These are phyloP conservation scores for Botryosphaeria dothidea DNA, from an alignment of 2,329 filamentous ascomycete species.

Conservation along the genomic window DNA sequence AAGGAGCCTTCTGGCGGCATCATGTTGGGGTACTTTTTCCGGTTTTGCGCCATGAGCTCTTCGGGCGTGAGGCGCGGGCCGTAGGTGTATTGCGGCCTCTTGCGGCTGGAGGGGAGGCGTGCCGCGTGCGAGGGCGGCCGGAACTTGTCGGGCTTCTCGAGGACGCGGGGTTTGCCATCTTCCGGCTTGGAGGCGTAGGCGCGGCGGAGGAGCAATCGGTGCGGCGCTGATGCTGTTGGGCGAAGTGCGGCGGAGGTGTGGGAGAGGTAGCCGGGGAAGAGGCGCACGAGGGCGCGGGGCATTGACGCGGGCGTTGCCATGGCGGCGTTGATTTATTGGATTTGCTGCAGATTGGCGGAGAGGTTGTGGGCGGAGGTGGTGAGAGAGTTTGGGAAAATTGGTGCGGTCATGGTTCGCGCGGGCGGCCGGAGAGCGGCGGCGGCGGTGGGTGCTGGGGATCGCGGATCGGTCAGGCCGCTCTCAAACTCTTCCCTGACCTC, in stretches of 20 bases:
- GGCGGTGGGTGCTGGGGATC: background rate
- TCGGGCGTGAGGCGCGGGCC: slow-evolving; percentile 69
- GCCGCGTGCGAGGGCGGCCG: slow-evolving; percentile 87
- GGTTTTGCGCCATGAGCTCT: slow-evolving; percentile 66
- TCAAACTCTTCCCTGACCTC: background rate
- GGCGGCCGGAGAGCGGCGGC: background rate
- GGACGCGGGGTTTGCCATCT: slow-evolving; percentile 56
- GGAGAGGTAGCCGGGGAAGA: slow-evolving; percentile 22
- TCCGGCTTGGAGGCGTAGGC: slow-evolving; percentile 22
- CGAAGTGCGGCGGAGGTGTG: slow-evolving; percentile 22
- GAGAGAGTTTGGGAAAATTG: slow-evolving; percentile 11
- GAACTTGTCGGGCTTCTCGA: slow-evolving; percentile 87
- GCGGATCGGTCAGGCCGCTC: background rate
- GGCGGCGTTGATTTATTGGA: slow-evolving; percentile 1
- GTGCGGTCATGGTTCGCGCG: background rate
- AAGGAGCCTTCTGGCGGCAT: slow-evolving; percentile 83
- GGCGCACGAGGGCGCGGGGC: slow-evolving; percentile 33
- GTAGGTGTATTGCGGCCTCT: slow-evolving; percentile 65
- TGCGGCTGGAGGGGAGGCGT: slow-evolving; percentile 58
- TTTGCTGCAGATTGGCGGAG: background rate
- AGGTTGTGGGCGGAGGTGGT: background rate
- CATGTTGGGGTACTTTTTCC: slow-evolving; percentile 80
- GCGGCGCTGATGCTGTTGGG: slow-evolving; percentile 18
- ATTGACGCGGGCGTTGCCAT: slow-evolving; percentile 37
- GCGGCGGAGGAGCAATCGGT: slow-evolving; percentile 28